phyloP scores from a whole-genome alignment of 139 green algal genomes.

The Limnomonas spitsbergensis region DNA sequence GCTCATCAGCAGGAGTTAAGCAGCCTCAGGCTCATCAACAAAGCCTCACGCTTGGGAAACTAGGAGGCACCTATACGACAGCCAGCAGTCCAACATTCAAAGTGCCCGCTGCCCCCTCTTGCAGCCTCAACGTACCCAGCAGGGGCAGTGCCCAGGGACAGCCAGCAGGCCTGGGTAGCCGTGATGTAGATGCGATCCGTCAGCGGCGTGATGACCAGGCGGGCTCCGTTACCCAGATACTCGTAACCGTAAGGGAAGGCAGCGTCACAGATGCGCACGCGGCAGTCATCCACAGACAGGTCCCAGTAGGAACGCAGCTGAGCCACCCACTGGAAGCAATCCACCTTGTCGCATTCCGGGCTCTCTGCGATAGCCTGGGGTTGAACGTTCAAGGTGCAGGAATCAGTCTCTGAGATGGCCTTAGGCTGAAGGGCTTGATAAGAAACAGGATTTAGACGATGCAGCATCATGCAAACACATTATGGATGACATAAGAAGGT shows the following conservation, averaged over 20 bases:
- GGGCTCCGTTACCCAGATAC: constrained; percentile 77
- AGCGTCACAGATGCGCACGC: constrained; percentile 76
- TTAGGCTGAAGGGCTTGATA: no score
- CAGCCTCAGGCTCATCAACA: no score
- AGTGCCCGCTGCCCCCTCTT: no score
- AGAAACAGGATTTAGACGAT: no score
- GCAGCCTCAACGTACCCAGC: constrained; percentile 69
- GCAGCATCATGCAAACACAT: no score
- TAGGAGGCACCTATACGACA: no score
- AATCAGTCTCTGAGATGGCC: no score
- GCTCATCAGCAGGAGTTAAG: no score
- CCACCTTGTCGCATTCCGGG: constrained; percentile 34
- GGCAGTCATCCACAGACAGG: constrained; percentile 47
- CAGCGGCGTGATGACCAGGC: constrained; percentile 79
- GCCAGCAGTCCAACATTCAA: no score
- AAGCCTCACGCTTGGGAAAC: no score
- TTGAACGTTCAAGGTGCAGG: neutral
- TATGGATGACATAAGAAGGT: no score
- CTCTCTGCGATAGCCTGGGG: neutral
- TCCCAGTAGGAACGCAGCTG: constrained; percentile 83
- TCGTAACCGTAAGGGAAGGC: constrained; percentile 81
- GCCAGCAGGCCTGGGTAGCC: constrained; percentile 78
- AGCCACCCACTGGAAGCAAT: constrained; percentile 77
- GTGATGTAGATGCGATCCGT: constrained; percentile 87
- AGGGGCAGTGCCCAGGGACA: constrained; percentile 74